These are phyloP conservation scores for Amyloporia xantha DNA, from an alignment of 768 basidiomycete genomes.

Conservation along the genomic window DNA sequence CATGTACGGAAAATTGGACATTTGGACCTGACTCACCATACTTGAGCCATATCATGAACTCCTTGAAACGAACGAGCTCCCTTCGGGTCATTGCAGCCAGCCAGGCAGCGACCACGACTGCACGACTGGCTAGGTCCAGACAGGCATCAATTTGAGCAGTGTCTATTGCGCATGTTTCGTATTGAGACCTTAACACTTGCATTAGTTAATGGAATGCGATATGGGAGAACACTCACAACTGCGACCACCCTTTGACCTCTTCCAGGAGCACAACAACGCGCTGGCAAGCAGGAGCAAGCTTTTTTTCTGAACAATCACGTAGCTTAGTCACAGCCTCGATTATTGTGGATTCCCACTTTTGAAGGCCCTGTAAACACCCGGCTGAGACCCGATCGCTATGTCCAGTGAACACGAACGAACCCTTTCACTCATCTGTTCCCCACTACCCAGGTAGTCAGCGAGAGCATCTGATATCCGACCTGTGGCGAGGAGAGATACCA, in stretches of 20 bases:
- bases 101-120: slow-evolving; percentile 62
- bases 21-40: slow-evolving; percentile 44
- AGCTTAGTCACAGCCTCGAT: slow-evolving; percentile 63
- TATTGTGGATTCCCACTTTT: slow-evolving; percentile 78
- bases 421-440: slow-evolving; percentile 77
- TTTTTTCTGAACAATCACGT: slow-evolving; percentile 67
- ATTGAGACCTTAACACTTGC: slow-evolving; percentile 49
- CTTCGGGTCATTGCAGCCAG: slow-evolving; percentile 58
- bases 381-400: too few relatives aligned
- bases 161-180: slow-evolving; percentile 46
- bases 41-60: slow-evolving; percentile 74
- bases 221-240: slow-evolving; percentile 43
- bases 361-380: slow-evolving; percentile 48
- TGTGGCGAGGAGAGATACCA: slow-evolving; percentile 64
- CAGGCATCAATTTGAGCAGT: slow-evolving; percentile 44
- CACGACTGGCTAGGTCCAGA: slow-evolving; percentile 45
- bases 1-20: slow-evolving; percentile 1
- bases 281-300: slow-evolving; percentile 68
- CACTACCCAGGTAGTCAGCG: slow-evolving; percentile 67
- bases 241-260: slow-evolving; percentile 75
- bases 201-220: slow-evolving; percentile 7
- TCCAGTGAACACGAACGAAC: slow-evolving; percentile 34
- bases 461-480: slow-evolving; percentile 69
- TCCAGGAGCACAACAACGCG: slow-evolving; percentile 69
- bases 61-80: slow-evolving; percentile 67